Evolutionary conservation across 2,329 filamentous ascomycete genomes (phyloP), one percentile per base, ranked within the genome.

Genomic region (Cercospora zeae-maydis): DNA sequence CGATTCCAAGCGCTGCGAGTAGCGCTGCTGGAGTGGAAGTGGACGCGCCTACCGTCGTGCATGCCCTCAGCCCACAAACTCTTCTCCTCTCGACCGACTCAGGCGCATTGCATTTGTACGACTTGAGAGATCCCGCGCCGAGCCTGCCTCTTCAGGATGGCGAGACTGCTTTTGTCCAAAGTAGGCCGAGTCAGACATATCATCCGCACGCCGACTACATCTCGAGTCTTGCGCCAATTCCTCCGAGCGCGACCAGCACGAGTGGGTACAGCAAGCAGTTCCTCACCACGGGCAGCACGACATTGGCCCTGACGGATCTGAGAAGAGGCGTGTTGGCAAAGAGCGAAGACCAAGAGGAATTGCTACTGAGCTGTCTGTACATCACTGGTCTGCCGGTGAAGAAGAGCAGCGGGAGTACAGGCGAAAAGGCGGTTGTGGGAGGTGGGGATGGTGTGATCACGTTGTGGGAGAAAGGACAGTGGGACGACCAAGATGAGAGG

Each of bases 311-410:
- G 37, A 96, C 92, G 0, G 95, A 99, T 75, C 81, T 97, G 49
- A 86, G 93, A 24, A 84, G 91, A 53, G 93, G 93, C 13, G 91
- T 97, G 5, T 80, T 98, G 47, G 89, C 93, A 2, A 89, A 89
- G 63, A 96, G 92, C 69, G 95, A 97, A 73, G 92, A 98, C 72
- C 95, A 98, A 74, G 95, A 96, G 71, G 93, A 97, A 68, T 92
- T 98, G 77, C 79, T 98, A 63, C 82, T 97, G n/a, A 90, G 89
- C 71, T 89, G 90, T 1, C 81, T 86, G 52, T 91, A 92, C 72
- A 86, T 98, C 16, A 84, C 88, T 0, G 92, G 92, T 0, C 78
- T 96, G 64, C 86, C 90, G 0, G 87, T 88, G 31, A 87, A 86
- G 62, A 76, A 74, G 62, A 79, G 78, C 39, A 84, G 84, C 31